A percentile compares a stretch with the other conserved stretches of the same genome.
phyloP scores from a whole-genome alignment of 208 protist genomes.

The Trypanosoma grayi region DNA sequence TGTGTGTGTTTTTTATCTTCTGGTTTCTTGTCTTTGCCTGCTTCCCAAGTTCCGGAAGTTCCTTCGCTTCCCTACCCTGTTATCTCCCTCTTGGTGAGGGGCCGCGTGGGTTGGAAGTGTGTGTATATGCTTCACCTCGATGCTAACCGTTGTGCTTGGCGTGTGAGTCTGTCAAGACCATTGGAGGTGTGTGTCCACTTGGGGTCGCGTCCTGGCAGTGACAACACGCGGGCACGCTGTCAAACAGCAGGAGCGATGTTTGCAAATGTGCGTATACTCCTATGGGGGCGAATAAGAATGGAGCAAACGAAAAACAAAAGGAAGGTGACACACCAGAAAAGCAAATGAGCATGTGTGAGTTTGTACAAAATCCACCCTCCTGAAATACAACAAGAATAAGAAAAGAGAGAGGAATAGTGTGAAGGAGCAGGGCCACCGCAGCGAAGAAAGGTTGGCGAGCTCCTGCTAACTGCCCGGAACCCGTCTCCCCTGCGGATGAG shows the following conservation, averaged over 20 bases:
- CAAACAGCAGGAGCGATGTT: no score
- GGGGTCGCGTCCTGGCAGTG: no score
- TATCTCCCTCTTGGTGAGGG: no score
- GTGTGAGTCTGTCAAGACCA: background rate
- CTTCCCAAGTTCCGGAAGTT: background rate
- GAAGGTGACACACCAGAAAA: background rate
- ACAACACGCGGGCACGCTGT: no score
- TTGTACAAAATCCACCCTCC: background rate
- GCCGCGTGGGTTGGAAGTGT: no score
- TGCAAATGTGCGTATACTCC: no score
- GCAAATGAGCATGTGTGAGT: background rate
- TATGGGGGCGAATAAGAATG: background rate
- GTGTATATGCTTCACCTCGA: no score
- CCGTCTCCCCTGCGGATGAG: background rate
- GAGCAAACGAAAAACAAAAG: background rate
- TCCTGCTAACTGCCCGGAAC: background rate
- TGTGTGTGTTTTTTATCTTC: background rate
- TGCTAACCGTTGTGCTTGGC: constrained; percentile 2
- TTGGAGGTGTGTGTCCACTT: constrained; percentile 2
- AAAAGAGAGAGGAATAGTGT: background rate
- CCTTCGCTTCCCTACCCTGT: background rate
- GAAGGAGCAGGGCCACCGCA: background rate
- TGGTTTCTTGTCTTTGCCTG: background rate
- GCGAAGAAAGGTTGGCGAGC: background rate
- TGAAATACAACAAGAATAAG: background rate